phyloP scores from a whole-genome alignment of 805 yeast species.

The Candida corydali region DNA sequence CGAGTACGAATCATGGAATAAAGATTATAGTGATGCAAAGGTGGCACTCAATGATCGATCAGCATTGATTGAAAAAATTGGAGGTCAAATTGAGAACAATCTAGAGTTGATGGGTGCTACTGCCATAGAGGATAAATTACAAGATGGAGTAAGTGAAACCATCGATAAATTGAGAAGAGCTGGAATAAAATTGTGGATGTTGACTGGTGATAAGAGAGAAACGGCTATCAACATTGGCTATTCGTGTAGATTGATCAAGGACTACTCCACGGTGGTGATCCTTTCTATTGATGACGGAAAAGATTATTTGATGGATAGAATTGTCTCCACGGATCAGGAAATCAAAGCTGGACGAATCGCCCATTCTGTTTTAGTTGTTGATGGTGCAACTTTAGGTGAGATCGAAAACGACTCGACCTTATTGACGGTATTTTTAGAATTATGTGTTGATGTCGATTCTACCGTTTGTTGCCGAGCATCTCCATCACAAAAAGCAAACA shows the following conservation, averaged over 20 bases:
- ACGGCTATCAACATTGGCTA: slow-evolving; percentile 97
- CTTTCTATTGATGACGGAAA: slow-evolving; percentile 43
- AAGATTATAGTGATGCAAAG: slow-evolving; percentile 68
- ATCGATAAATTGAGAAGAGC: slow-evolving; percentile 90
- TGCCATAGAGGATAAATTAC: slow-evolving; percentile 95
- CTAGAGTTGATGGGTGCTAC: slow-evolving; percentile 83
- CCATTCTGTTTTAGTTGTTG: slow-evolving; percentile 91
- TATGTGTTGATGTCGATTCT: slow-evolving; percentile 84
- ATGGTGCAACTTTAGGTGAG: slow-evolving; percentile 78
- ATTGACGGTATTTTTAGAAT: slow-evolving; percentile 72
- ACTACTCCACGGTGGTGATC: slow-evolving; percentile 84
- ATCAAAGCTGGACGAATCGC: slow-evolving; percentile 74
- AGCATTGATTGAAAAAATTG: slow-evolving; percentile 62
- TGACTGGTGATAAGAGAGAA: slow-evolving; percentile 96
- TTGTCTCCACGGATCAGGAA: slow-evolving; percentile 73
- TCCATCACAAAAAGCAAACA: slow-evolving; percentile 91
- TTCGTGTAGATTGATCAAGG: slow-evolving; percentile 89
- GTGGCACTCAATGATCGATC: slow-evolving; percentile 69
- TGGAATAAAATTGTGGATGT: slow-evolving; percentile 95
- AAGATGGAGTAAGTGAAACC: slow-evolving; percentile 94
- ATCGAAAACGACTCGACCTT: slow-evolving; percentile 72
- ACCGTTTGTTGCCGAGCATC: slow-evolving; percentile 95
- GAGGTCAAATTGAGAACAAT: slow-evolving; percentile 66
- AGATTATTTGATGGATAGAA: slow-evolving; percentile 60
- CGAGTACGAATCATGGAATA: slow-evolving; percentile 65